Evolutionary conservation across 78 protist species (phyloP).

Genomic region (Goniomonas avonlea): DNA sequence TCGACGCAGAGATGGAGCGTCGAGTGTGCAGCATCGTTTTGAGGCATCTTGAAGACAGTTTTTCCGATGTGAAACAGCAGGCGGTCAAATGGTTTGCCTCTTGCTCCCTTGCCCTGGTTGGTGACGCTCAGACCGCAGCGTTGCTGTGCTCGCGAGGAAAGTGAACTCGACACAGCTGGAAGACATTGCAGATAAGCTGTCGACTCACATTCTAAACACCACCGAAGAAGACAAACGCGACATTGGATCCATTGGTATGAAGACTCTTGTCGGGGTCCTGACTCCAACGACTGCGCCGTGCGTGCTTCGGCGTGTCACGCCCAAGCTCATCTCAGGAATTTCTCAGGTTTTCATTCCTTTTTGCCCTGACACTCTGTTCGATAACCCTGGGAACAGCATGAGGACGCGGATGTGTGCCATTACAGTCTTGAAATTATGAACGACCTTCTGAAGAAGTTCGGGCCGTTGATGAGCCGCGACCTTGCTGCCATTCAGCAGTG

Average conservation of each 20-base stretch:
- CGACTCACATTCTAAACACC: slow-evolving; percentile 14
- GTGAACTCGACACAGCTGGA: slow-evolving; percentile 12
- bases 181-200: slow-evolving; percentile 7
- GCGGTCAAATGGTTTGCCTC: no score
- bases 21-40: background rate
- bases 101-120: no score
- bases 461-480: slow-evolving; percentile 4
- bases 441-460: slow-evolving; percentile 26
- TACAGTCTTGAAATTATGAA: slow-evolving; percentile 20
- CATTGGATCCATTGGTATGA: slow-evolving; percentile 20
- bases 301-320: slow-evolving; percentile 20
- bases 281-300: background rate
- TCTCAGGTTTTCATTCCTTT: no score
- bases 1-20: slow-evolving; percentile 21
- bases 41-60: slow-evolving; percentile 12
- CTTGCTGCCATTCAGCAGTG: slow-evolving; percentile 9
- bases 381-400: no score
- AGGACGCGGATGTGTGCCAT: no score
- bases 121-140: no score
- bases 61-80: slow-evolving; percentile 21
- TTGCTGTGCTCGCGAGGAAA: slow-evolving; percentile 10
- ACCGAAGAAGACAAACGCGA: slow-evolving; percentile 20
- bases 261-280: slow-evolving; percentile 13
- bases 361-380: no score
- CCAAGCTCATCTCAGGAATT: slow-evolving; percentile 3